phyloP scores from a whole-genome alignment of 164 flowering plant species.

The Nymphaea colorata region DNA sequence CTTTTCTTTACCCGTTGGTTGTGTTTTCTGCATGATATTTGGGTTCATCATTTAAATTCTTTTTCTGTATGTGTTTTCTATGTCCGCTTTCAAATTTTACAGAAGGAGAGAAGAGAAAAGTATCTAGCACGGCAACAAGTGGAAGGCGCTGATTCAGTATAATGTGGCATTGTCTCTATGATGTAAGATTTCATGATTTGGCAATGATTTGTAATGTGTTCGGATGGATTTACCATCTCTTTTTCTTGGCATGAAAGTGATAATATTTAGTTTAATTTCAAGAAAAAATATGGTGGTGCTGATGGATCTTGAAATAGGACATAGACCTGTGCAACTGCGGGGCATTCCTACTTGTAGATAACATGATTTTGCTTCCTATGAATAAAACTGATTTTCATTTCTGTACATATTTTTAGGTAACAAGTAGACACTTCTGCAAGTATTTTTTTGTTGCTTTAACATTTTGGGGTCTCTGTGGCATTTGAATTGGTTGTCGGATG shows the following conservation, averaged over 20 bases:
- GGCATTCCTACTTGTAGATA: background rate
- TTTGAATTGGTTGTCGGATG: too few relatives aligned
- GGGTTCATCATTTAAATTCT: background rate
- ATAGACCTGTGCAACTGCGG: background rate
- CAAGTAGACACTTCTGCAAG: background rate
- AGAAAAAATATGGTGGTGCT: background rate
- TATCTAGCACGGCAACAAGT: conserved; percentile 79
- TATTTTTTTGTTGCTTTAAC: background rate
- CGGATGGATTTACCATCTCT: background rate
- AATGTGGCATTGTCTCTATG: conserved; percentile 5
- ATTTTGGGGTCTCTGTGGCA: too few relatives aligned
- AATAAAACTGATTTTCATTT: background rate
- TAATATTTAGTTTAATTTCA: background rate
- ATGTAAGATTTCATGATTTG: background rate
- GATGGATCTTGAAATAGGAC: background rate
- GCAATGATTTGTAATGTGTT: background rate
- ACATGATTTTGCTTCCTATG: background rate
- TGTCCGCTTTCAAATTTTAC: background rate
- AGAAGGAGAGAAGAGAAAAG: conserved; percentile 90
- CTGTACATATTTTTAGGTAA: too few relatives aligned
- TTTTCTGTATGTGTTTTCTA: background rate
- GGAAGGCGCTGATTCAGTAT: conserved; percentile 66
- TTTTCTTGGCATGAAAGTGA: background rate
- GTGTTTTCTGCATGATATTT: too few relatives aligned
- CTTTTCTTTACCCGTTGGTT: too few relatives aligned